Conservation (phyloP, 495 filamentous ascomycete species). For the Lindgomyces ingoldianus region DNA sequence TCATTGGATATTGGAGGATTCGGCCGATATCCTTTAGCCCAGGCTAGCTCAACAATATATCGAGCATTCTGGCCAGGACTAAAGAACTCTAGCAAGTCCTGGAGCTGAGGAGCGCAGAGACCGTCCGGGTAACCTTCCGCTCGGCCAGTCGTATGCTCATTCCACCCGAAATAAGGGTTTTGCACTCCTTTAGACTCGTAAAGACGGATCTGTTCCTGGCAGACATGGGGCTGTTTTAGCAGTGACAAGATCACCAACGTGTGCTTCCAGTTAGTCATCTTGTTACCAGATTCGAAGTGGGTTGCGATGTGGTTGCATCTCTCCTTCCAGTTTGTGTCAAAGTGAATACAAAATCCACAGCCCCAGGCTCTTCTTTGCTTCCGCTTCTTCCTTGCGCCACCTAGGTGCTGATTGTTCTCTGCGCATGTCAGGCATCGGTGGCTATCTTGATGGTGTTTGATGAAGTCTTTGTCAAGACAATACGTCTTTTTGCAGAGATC, state of each 20-base stretch:
- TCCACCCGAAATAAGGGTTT: slow-evolving; percentile 11
- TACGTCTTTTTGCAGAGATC: slow-evolving; percentile 19
- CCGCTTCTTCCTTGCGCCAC: neutral
- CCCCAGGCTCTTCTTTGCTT: slow-evolving; percentile 20
- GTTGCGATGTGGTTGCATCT: slow-evolving; percentile 21
- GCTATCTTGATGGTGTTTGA: slow-evolving; percentile 17
- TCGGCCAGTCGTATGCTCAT: slow-evolving; percentile 7
- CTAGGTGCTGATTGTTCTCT: slow-evolving; percentile 8
- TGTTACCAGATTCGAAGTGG: slow-evolving; percentile 22
- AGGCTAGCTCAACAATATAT: slow-evolving; percentile 8
- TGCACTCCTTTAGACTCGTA: neutral
- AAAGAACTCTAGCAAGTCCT: slow-evolving; percentile 28
- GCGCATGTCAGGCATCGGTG: slow-evolving; percentile 22
- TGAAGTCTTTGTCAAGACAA: slow-evolving; percentile 29
- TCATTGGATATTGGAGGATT: neutral
- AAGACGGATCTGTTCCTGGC: neutral
- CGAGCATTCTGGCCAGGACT: neutral
- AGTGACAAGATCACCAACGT: slow-evolving; percentile 24
- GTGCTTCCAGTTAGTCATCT: slow-evolving; percentile 20
- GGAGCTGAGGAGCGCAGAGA: slow-evolving; percentile 12
- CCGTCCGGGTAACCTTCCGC: slow-evolving; percentile 27
- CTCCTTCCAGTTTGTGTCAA: slow-evolving; percentile 18
- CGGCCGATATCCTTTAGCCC: slow-evolving; percentile 1
- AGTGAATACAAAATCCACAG: slow-evolving; percentile 24
- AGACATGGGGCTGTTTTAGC: slow-evolving; percentile 7